Evolutionary conservation across 352 stramenopile genomes (phyloP), one percentile per base, ranked within the genome.

Genomic region (Phytopythium vexans): DNA sequence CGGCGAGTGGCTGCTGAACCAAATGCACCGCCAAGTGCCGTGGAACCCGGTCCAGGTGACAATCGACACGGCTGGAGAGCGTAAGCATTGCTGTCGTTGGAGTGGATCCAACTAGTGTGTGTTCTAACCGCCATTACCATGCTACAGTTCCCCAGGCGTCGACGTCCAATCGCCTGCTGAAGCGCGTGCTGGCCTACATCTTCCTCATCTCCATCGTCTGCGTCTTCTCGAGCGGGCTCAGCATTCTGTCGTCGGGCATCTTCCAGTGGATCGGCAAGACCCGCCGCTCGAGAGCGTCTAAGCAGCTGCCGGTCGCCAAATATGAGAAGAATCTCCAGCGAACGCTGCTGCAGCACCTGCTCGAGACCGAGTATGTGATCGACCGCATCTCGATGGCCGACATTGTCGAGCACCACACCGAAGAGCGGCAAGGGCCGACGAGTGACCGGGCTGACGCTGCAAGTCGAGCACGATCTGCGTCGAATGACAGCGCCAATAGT

Each of bases 121-220:
- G 6, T 32, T 55, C 11, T 34, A 15, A 47, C 21, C 38, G 3
- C 46, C n/a, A 49, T 39, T 43, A 11, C 14, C 8, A 36, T 42
- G 41, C 8, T 49, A 8, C 43, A 89, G 81, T 89, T 6, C 72
- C 68, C 3, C 65, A 77, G 48, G 58, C 74, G 27, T 77, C 75
- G 36, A 78, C 74, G 49, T 78, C 67, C 45, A 84, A 85, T 52
- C 70, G 74, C 21, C 44, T 89, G 36, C 46, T 89, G 27, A 89
- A 90, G 62, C 80, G 77, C 35, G 73, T 79, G 27, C 64, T 90
- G 15, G 79, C 77, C 31, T 92, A 88, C 56, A 70, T 88, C 47
- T 89, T 90, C 46, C 62, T 89, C 43, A 82, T 89, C 43, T 90
- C 79, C 2, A 74, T 86, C 10, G 77, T 92, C 61, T 92, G 78